phyloP scores from a whole-genome alignment of 352 stramenopile genomes.

The Thalassiosira livingstoniorum region DNA sequence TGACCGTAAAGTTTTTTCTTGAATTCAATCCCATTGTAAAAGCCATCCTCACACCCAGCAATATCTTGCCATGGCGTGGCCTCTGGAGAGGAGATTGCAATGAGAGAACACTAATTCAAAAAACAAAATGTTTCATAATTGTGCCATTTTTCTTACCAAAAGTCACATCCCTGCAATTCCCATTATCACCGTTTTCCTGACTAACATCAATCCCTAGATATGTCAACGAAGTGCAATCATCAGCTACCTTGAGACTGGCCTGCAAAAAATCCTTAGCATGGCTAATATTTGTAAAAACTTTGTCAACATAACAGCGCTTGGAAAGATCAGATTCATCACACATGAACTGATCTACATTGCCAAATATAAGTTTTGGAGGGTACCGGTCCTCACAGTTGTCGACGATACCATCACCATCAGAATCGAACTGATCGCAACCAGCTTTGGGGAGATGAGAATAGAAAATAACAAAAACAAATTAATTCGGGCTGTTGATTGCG shows the following conservation, averaged over 20 bases:
- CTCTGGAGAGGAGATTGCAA: slow-evolving; percentile 5
- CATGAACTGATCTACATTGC: slow-evolving; percentile 23
- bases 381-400: slow-evolving; percentile 32
- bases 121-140: no score
- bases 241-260: slow-evolving; percentile 5
- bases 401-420: slow-evolving; percentile 20
- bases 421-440: slow-evolving; percentile 34
- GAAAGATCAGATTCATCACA: slow-evolving; percentile 19
- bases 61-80: slow-evolving; percentile 22
- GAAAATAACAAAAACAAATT: no score
- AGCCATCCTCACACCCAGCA: slow-evolving; percentile 8
- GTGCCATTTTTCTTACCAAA: no score
- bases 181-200: slow-evolving; percentile 19
- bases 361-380: slow-evolving; percentile 11
- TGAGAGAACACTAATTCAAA: no score
- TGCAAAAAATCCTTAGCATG: slow-evolving; percentile 25
- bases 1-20: slow-evolving; percentile 12
- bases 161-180: no score
- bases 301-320: slow-evolving; percentile 20
- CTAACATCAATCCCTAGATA: slow-evolving; percentile 16
- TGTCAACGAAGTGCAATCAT: slow-evolving; percentile 33
- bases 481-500: no score
- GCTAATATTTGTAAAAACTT: slow-evolving; percentile 21
- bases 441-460: no score
- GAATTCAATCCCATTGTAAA: slow-evolving; percentile 9